phyloP scores from a whole-genome alignment of 495 filamentous ascomycete genomes.

The Durotheca rogersii region DNA sequence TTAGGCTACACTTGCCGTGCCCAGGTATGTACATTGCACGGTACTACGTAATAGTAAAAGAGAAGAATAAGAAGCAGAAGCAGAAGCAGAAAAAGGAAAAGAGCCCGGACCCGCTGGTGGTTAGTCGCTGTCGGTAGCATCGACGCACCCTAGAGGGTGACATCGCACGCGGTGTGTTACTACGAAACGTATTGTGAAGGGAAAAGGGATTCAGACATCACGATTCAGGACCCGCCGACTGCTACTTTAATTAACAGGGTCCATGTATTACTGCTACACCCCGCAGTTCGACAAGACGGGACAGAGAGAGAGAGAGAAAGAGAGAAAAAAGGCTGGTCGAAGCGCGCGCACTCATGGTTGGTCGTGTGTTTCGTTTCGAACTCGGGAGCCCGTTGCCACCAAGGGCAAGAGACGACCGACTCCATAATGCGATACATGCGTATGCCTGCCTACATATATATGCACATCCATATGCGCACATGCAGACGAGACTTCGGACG shows the following conservation, averaged over 20 bases:
- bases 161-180: too few species aligned
- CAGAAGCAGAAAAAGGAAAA: background rate
- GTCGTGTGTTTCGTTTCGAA: conserved; percentile 7
- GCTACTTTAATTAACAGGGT: background rate
- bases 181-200: conserved; percentile 1
- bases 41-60: too few species aligned
- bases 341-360: too few species aligned
- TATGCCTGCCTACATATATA: too few species aligned
- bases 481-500: too few species aligned
- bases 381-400: background rate
- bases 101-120: background rate
- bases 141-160: too few species aligned
- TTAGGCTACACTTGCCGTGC: conserved; percentile 18
- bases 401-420: too few species aligned
- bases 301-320: background rate
- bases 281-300: background rate
- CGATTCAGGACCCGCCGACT: background rate
- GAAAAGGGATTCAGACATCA: background rate
- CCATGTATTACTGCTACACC: conserved; percentile 2
- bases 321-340: too few species aligned
- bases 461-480: too few species aligned
- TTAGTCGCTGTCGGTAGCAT: conserved; percentile 10
- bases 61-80: too few species aligned
- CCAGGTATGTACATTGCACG: too few species aligned
- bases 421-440: too few species aligned